Percentiles rank a stretch among this genome's conserved stretches.
Conservation (phyloP, 2,329 filamentous ascomycete species). For the Fusarium bulbicola region DNA sequence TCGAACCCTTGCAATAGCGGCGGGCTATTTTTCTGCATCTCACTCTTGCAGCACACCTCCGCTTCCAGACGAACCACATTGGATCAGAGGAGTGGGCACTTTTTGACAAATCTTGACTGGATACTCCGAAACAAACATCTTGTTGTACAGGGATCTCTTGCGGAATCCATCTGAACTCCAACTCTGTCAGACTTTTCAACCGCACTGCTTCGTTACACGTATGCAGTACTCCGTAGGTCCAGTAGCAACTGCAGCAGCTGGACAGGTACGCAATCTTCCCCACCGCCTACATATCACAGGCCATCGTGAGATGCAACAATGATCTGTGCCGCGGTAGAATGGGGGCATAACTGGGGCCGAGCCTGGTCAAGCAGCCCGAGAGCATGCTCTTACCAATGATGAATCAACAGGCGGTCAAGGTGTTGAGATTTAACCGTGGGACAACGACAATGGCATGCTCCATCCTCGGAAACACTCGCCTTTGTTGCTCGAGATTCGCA, state of each 20-base stretch:
- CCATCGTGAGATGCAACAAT: slow-evolving; percentile 36
- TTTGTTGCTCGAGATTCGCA: not conserved
- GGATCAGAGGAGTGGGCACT: not conserved
- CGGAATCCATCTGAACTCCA: slow-evolving; percentile 27
- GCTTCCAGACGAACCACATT: slow-evolving; percentile 6
- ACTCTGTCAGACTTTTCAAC: slow-evolving; percentile 12
- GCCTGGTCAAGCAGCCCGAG: slow-evolving; percentile 20
- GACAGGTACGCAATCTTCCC: slow-evolving; percentile 18
- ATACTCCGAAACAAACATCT: not conserved
- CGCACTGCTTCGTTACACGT: slow-evolving; percentile 3
- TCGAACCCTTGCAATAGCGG: slow-evolving; percentile 6
- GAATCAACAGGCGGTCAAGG: slow-evolving; percentile 40
- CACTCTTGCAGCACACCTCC: slow-evolving; percentile 32
- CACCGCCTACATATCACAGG: slow-evolving; percentile 37
- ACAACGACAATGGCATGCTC: not conserved
- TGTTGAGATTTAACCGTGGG: slow-evolving; percentile 6
- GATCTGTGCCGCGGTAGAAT: slow-evolving; percentile 37
- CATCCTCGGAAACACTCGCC: slow-evolving; percentile 9
- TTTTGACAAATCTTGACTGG: slow-evolving; percentile 18
- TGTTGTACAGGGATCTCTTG: slow-evolving; percentile 13
- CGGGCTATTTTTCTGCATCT: slow-evolving; percentile 31
- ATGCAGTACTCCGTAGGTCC: not conserved
- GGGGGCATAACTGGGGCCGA: slow-evolving; percentile 29
- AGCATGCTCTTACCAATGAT: slow-evolving; percentile 11
- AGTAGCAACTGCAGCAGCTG: not conserved